Base-by-base conservation (phyloP, 805 yeast genomes). In the Pichia cabralensis region DNA sequence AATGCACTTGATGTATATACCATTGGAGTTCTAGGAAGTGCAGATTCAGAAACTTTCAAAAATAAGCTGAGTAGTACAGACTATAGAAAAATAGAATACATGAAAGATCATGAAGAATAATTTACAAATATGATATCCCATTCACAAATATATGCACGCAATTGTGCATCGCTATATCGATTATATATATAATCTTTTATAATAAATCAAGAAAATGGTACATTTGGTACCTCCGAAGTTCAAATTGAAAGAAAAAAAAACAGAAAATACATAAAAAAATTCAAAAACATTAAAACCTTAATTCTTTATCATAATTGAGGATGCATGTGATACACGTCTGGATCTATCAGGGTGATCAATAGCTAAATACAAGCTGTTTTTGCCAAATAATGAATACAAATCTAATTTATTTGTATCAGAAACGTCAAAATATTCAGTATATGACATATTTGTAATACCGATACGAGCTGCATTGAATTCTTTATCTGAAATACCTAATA, bases 41-140 rank as follows among this genome's bases (percentile, higher is more conserved):
- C 70, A 0, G 37, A 48, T 4, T 51, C 49, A 8, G 62, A 54
- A 4, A 28, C 32, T 8, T 80, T 80, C 70, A 61, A 66, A 32
- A 82, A 77, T 20, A 89, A 89, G 52, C 52, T 89, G 38, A 86
- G 96, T 47, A 84, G 95, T 37, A 89, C 97, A 0, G 78, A 79
- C 37, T 55, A 83, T 31, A 69, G 96, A 46, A 62, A 63, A 42
- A 44, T 35, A 16, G 67, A 61, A 22, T 50, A 42, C 35, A 47
- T 49, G 29, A 42, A 36, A 22, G 17, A 35, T 7, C 12, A 28
- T 18, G 12, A 5, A 8, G 19, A 19, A 18, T 8, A 12, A 10
- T 27, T 4, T 8, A 23, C 19, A 12, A n/a, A 5, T 24, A 14
- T 13, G 18, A n/a, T n/a, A n/a, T n/a, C n/a, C n/a, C n/a, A n/a